phyloP scores from a whole-genome alignment of 2,329 filamentous ascomycete genomes.

The Paracorniculantispora psalliotae region DNA sequence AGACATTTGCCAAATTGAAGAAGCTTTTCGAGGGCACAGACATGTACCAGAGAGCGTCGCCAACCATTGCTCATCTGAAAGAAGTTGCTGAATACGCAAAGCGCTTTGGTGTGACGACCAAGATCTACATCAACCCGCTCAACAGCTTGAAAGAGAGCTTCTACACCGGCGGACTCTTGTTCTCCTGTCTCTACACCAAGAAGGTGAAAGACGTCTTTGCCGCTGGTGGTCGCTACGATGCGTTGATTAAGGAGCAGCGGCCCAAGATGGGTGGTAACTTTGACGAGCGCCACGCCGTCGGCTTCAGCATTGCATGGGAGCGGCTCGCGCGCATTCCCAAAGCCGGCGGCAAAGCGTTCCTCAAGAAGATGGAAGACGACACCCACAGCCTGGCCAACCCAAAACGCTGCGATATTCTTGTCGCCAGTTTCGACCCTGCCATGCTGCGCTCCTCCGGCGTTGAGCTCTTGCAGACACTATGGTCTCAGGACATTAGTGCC shows the following conservation, averaged over 20 bases:
- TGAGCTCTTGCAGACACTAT: constrained; percentile 72
- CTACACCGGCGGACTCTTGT: constrained; percentile 78
- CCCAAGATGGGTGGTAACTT: constrained; percentile 60
- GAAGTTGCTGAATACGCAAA: constrained; percentile 73
- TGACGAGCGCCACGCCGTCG: constrained; percentile 74
- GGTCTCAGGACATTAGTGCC: constrained; percentile 78
- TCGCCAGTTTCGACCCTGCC: constrained; percentile 78
- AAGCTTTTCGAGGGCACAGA: constrained; percentile 58
- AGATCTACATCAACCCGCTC: constrained; percentile 79
- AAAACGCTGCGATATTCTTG: constrained; percentile 77
- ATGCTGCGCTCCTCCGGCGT: constrained; percentile 72
- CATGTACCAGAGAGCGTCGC: constrained; percentile 67
- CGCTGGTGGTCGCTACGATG: constrained; percentile 89
- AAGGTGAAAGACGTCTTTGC: constrained; percentile 84
- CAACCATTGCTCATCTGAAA: constrained; percentile 73
- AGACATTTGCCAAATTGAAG: constrained; percentile 56
- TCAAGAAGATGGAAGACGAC: constrained; percentile 68
- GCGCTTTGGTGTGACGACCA: constrained; percentile 67
- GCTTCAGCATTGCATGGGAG: constrained; percentile 88
- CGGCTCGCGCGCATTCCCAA: constrained; percentile 65
- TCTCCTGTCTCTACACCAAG: constrained; percentile 84
- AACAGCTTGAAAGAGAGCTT: constrained; percentile 89
- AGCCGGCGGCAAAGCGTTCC: constrained; percentile 48
- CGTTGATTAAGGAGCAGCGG: constrained; percentile 76
- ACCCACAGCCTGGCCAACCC: constrained; percentile 53